These are phyloP conservation scores for Pichia rugopelliculosa DNA, from an alignment of 805 yeast genomes.

Conservation along the genomic window DNA sequence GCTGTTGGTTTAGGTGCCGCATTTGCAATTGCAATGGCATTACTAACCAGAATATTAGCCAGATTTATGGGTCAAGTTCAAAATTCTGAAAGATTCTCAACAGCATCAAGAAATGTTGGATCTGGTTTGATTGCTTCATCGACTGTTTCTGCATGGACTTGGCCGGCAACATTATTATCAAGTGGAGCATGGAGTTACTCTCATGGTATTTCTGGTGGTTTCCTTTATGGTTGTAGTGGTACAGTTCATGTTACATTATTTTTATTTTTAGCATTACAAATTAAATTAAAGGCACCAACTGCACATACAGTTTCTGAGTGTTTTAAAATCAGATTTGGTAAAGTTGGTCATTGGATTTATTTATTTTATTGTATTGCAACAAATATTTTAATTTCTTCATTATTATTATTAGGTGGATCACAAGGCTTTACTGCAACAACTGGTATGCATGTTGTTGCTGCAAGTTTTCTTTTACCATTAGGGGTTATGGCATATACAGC, in stretches of 20 bases:
- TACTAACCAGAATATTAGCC: conserved; percentile 31
- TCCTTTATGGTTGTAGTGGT: conserved; percentile 32
- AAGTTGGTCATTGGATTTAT: conserved; percentile 30
- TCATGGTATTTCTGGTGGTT: conserved; percentile 37
- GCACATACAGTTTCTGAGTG: conserved; percentile 39
- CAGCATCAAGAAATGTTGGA: conserved; percentile 35
- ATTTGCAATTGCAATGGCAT: conserved; percentile 37
- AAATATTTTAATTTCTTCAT: conserved; percentile 31
- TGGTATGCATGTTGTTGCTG: conserved; percentile 41
- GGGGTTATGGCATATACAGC: conserved; percentile 43
- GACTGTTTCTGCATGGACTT: conserved; percentile 41
- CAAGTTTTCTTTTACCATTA: conserved; percentile 37
- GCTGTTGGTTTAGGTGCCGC: conserved; percentile 38
- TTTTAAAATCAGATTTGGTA: conserved; percentile 33
- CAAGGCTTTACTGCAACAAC: conserved; percentile 35
- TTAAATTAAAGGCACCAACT: conserved; percentile 35
- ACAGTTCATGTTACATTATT: conserved; percentile 33
- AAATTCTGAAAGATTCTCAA: conserved; percentile 35
- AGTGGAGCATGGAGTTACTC: conserved; percentile 35
- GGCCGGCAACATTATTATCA: conserved; percentile 36
- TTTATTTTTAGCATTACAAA: conserved; percentile 31
- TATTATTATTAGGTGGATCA: conserved; percentile 34
- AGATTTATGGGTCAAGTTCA: conserved; percentile 32
- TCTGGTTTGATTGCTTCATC: conserved; percentile 38
- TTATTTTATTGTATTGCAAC: conserved; percentile 31